phyloP scores from a whole-genome alignment of 192 early-diverging fungal genomes.

The Coemansia sp. region DNA sequence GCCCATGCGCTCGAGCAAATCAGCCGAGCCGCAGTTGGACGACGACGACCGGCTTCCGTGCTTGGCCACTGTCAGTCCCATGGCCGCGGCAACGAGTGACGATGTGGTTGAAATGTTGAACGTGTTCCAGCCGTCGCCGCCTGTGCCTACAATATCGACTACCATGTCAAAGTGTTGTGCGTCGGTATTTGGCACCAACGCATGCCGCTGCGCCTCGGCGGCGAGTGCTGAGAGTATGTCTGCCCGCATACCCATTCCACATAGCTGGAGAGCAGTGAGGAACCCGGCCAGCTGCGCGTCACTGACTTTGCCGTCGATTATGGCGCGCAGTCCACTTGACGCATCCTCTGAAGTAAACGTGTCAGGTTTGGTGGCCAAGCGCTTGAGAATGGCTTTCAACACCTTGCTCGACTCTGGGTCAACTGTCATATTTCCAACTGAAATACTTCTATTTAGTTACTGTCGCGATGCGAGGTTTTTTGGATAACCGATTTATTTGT shows the following conservation, averaged over 20 bases:
- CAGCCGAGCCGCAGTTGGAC: slow-evolving; percentile 89
- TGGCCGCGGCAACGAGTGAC: slow-evolving; percentile 88
- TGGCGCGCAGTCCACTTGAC: slow-evolving; percentile 58
- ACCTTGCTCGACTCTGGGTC: neutral
- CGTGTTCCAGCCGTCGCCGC: slow-evolving; percentile 96
- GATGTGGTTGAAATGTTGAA: slow-evolving; percentile 96
- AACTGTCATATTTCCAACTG: neutral
- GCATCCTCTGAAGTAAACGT: slow-evolving; percentile 62
- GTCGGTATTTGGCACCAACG: slow-evolving; percentile 59
- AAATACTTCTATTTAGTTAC: neutral
- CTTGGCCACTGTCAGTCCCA: slow-evolving; percentile 88
- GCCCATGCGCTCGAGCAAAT: slow-evolving; percentile 84
- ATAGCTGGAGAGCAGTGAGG: slow-evolving; percentile 72
- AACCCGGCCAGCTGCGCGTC: slow-evolving; percentile 90
- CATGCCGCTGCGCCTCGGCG: slow-evolving; percentile 67
- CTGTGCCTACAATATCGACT: slow-evolving; percentile 95
- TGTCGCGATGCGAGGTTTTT: neutral
- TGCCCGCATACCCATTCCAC: slow-evolving; percentile 69
- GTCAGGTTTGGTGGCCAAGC: slow-evolving; percentile 60
- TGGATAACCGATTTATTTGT: neutral
- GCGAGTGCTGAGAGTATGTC: slow-evolving; percentile 79
- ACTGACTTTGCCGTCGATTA: slow-evolving; percentile 77
- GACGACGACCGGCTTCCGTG: slow-evolving; percentile 93
- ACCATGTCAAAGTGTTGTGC: slow-evolving; percentile 41
- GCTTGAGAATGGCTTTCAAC: slow-evolving; percentile 60